Evolutionary conservation across 179 eudicot genomes (phyloP), one percentile per base, ranked within the genome.

Genomic region (Camellia oleifera): DNA sequence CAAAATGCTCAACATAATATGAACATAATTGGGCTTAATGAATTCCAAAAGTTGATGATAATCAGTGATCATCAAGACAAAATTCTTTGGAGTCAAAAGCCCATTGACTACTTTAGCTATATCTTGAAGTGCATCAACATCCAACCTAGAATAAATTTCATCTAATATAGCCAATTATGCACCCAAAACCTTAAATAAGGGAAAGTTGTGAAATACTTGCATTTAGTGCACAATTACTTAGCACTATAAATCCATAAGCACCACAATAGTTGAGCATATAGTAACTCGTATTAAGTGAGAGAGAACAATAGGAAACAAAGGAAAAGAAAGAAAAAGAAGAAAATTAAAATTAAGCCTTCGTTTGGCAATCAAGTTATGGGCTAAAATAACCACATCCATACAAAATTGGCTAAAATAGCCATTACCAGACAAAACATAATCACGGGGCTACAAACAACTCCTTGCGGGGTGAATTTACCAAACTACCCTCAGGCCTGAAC

Each of bases 81-180:
- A 88, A 82, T 94, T 96, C 62, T 73, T 86, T 32, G 93, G 91
- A 9, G 94, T 91, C 83, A 90, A 81, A 74, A 96, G 89, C 54
- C 81, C 91, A 84, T 94, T 94, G 53, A 96, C 98, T 71, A 96
- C 99, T 85, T 88, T 88, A 76, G 99, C 94, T 69, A 94, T 97
- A 87, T 94, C 99, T 81, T 85, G 90, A 79, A 96, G 98, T 54
- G 99, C 99, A 86, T 96, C 99, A 75, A 96, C 97, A 77, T 96
- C 99, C 82, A 96, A 85, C 75, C 99, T 98, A 77, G 98, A 96
- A 86, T 96, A 98, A 57, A 96, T 96, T 83, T 96, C 99, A 81
- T 96, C 99, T 81, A 96, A 82, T 80, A 96, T 90, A 57, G 94
- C 97, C 85, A 94, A 87, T 63, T 96, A 96, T 77, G 99, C 99